Base-by-base conservation (phyloP, 768 basidiomycete genomes). In the Pulveroboletus frians region DNA sequence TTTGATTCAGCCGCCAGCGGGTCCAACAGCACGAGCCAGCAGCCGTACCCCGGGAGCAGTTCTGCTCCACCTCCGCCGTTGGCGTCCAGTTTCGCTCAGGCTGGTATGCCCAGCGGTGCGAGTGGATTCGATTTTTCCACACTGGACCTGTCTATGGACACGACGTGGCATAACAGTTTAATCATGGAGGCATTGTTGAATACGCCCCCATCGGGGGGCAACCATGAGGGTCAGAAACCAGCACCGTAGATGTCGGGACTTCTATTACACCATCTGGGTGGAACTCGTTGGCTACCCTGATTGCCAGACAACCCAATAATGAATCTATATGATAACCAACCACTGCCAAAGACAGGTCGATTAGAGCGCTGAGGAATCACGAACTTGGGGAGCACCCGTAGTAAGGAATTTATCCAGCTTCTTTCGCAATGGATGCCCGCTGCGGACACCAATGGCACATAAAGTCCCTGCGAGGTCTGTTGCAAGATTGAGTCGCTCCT, bases 381-480 rank as follows among this genome's bases (percentile, higher is more conserved):
- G 17, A 17, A 39, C 39, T 55, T 43, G 52, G 6, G 50, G 52
- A 18, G 23, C 47, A 14, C 55, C 52, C 15, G 55, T 59, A 18
- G 52, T 48, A 17, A 76, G 52, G 60, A 74, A 82, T 63, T 79
- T 87, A 49, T 83, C 82, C 50, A 88, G 57, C 58, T 73, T 81
- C 68, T 80, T 87, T 42, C 84, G 78, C 45, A 88, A 69, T n/a
- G 79, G 74, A 61, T 88, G 84, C 50, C 83, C 81, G 30, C 72
- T 64, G 23, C 77, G 80, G 35, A 88, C 69, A 17, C 86, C 86
- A 26, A 75, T 69, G 34, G 70, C 66, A 50, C 73, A 71, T 56
- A 88, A 65, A 23, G 73, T 68, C 9, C 66, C 71, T 7, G 79
- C 76, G 37, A 87, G 71, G 49, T 76, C 80, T 35, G 63, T 65